phyloP scores from a whole-genome alignment of 1,284 basidiomycete species.

The Wallemia hederae region DNA sequence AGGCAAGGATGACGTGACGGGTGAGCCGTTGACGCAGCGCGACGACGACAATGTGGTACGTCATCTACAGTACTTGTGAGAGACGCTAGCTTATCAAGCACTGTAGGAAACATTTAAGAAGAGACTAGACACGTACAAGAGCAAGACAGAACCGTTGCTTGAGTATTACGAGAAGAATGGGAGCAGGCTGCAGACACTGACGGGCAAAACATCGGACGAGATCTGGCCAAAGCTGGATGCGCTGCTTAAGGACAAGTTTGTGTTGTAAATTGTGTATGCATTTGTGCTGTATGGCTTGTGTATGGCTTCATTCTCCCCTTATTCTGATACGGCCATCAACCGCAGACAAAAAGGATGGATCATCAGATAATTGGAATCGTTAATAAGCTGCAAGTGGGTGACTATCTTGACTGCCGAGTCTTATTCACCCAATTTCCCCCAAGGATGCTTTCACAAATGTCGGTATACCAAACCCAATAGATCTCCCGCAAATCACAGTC shows the following conservation, averaged over 20 bases:
- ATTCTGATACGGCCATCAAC: not conserved
- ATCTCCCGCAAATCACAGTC: constrained; percentile 26
- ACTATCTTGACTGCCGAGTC: not conserved
- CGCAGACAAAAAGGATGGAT: not conserved
- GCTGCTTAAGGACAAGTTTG: constrained; percentile 21
- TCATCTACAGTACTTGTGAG: constrained; percentile 7
- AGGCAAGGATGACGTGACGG: constrained; percentile 72
- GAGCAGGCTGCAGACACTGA: constrained; percentile 37
- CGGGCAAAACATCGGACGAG: constrained; percentile 61
- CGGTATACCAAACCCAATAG: constrained; percentile 13
- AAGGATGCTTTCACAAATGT: constrained; percentile 7
- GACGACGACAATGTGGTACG: constrained; percentile 75
- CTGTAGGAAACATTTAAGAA: constrained; percentile 49
- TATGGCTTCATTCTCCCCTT: not conserved
- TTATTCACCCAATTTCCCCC: constrained; percentile 4
- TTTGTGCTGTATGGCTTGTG: not conserved
- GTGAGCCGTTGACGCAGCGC: constrained; percentile 60
- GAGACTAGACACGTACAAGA: constrained; percentile 51
- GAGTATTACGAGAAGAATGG: constrained; percentile 35
- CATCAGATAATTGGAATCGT: not conserved
- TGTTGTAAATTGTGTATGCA: too few species aligned
- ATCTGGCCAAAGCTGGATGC: constrained; percentile 60
- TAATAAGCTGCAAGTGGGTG: not conserved
- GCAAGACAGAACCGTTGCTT: constrained; percentile 60
- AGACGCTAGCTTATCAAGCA: constrained; percentile 2